phyloP scores from a whole-genome alignment of 345 rosid species.

The Salix caprea region DNA sequence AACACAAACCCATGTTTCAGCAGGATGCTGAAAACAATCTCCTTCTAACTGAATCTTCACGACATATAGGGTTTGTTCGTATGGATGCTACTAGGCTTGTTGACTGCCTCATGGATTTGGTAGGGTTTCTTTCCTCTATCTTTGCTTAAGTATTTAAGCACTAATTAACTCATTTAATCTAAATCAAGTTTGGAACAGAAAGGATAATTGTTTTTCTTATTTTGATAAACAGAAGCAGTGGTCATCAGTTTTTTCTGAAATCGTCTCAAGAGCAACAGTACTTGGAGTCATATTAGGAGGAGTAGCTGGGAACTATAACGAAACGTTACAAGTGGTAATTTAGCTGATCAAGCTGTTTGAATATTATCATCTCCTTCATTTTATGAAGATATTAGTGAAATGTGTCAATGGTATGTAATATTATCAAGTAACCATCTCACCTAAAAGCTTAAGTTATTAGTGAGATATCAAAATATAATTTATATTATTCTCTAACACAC shows the following conservation, averaged over 20 bases:
- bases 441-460: no score
- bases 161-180: no score
- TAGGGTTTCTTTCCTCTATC: neutral
- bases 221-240: conserved; percentile 36
- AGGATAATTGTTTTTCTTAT: neutral
- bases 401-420: no score
- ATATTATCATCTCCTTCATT: neutral
- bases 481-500: no score
- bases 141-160: neutral
- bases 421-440: accelerated
- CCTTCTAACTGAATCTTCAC: conserved; percentile 26
- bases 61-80: conserved; percentile 22
- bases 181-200: neutral
- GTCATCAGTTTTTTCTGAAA: conserved; percentile 30
- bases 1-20: neutral
- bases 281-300: conserved; percentile 35
- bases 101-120: conserved; percentile 41
- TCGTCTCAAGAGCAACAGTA: conserved; percentile 37
- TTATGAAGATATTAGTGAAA: no score
- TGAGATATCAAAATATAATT: accelerated
- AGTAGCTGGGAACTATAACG: conserved; percentile 25
- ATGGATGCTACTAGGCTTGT: conserved; percentile 17
- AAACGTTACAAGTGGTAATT: conserved; percentile 46
- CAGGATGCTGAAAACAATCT: neutral
- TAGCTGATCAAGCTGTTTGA: neutral